Evolutionary conservation across 169 alveolate species (phyloP).

Genomic region (Toxoplasma gondii): DNA sequence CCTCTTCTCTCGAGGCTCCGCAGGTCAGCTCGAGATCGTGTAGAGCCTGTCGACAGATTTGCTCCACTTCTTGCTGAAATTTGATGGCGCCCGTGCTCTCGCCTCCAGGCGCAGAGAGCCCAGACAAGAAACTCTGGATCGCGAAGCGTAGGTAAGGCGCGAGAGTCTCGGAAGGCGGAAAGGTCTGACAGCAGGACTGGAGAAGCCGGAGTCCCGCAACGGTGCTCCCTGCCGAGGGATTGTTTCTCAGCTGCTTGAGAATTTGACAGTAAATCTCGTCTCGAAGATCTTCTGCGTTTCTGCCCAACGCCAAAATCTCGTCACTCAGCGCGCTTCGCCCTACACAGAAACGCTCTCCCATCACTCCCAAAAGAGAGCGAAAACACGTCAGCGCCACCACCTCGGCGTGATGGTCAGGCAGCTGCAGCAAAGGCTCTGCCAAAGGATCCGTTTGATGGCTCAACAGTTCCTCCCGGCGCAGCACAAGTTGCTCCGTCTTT

Average conservation of each 20-base stretch:
- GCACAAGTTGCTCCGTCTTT: constrained; percentile 12
- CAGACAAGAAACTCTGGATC: background rate
- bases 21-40: background rate
- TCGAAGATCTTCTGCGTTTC: background rate
- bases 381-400: constrained; percentile 28
- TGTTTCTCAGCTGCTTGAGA: constrained; percentile 45
- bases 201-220: constrained; percentile 15
- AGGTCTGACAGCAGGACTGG: constrained; percentile 11
- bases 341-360: constrained; percentile 48
- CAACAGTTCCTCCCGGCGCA: constrained; percentile 29
- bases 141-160: constrained; percentile 14
- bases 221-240: background rate
- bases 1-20: background rate
- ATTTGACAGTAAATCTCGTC: constrained; percentile 48
- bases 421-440: constrained; percentile 15
- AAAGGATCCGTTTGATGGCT: constrained; percentile 22
- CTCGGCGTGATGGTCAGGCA: background rate
- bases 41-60: background rate
- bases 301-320: constrained; percentile 6
- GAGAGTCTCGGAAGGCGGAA: constrained; percentile 33
- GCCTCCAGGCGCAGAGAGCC: background rate
- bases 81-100: background rate
- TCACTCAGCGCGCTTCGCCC: background rate
- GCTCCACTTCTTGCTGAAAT: constrained; percentile 9
- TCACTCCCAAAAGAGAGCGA: background rate